Conservation (phyloP, 306 rosid genomes). For the Casuarina glauca region DNA sequence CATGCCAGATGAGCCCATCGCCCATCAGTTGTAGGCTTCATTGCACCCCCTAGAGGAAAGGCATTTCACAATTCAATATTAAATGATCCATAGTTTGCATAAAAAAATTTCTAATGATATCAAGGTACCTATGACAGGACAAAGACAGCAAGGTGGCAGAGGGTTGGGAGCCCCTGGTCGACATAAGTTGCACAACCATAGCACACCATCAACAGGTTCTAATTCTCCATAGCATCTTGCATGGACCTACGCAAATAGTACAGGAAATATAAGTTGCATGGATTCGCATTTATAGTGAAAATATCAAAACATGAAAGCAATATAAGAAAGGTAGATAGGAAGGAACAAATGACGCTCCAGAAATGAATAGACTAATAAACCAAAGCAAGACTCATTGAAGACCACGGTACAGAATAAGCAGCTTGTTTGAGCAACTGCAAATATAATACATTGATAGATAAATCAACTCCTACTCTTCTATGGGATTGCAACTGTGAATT, state of each 20-base stretch:
- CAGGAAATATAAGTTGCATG: neutral
- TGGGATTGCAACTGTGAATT: neutral
- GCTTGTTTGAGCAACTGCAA: slow-evolving; percentile 5
- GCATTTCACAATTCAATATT: slow-evolving; percentile 26
- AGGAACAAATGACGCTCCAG: neutral
- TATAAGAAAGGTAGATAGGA: slow-evolving; percentile 2
- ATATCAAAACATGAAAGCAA: slow-evolving; percentile 9
- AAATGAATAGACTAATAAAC: slow-evolving; percentile 23
- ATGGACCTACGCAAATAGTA: slow-evolving; percentile 62
- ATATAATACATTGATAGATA: neutral
- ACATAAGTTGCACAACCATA: slow-evolving; percentile 96
- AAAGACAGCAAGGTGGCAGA: slow-evolving; percentile 88
- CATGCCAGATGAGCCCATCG: slow-evolving; percentile 99
- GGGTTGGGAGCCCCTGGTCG: slow-evolving; percentile 73
- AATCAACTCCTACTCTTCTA: neutral
- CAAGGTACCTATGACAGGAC: slow-evolving; percentile 87
- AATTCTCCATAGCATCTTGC: slow-evolving; percentile 96
- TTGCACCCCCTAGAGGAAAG: slow-evolving; percentile 86
- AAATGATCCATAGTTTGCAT: slow-evolving; percentile 8
- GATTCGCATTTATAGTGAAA: slow-evolving; percentile 5
- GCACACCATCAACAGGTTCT: slow-evolving; percentile 84
- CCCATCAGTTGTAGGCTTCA: slow-evolving; percentile 99
- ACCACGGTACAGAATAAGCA: neutral
- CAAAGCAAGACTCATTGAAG: slow-evolving; percentile 10
- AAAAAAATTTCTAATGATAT: slow-evolving; percentile 24